Evolutionary conservation across 2,329 filamentous ascomycete species (phyloP), one percentile per base, ranked within the genome.

Genomic region (Bretziella fagacearum): DNA sequence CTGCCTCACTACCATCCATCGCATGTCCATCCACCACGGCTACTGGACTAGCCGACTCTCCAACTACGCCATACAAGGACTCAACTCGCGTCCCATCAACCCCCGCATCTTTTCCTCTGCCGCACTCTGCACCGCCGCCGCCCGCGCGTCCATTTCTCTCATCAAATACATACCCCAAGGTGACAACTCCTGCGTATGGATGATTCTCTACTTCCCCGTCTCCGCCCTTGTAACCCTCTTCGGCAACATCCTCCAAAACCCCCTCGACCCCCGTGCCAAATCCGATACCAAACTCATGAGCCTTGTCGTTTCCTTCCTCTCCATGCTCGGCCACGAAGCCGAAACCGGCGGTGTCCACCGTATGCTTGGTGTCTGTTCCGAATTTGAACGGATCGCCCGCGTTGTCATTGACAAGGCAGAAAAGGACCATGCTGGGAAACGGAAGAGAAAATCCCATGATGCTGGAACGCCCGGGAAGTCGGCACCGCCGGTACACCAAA

Each of bases 1-100:
- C 60, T 95, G 87, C 56, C 65, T 98, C 44, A 95, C 89, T 1
- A 98, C 91, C 0, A 95, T 98, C 53, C 91, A 98, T 60, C 84
- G 91, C 44, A 98, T 96, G 91, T 93, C 85, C 35, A 83, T 96
- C 25, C 91, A 96, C 56, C 87, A 95, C 59, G 91, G 91, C 11
- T 95, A 94, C 64, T 98, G 91, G 91, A 96, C 89, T 1, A 95
- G 84, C 57, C 77, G 91, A 30, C 65, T 98, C 33, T 93, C 87
- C 30, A 89, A 96, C 57, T 96, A 86, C 58, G 91, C 91, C 13
- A 91, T 96, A 48, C 84, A 94, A 60, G 91, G 91, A 1, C 68
- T 95, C 35, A 96, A 96, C 60, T 81, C 87, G 0, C 74, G 82
- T 53, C 87, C 91, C 1, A 64, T 98, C 46, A 98, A 96, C 58